Conservation (phyloP, 1,139 yeast genomes). For the Sugiyamaella neomexicana region DNA sequence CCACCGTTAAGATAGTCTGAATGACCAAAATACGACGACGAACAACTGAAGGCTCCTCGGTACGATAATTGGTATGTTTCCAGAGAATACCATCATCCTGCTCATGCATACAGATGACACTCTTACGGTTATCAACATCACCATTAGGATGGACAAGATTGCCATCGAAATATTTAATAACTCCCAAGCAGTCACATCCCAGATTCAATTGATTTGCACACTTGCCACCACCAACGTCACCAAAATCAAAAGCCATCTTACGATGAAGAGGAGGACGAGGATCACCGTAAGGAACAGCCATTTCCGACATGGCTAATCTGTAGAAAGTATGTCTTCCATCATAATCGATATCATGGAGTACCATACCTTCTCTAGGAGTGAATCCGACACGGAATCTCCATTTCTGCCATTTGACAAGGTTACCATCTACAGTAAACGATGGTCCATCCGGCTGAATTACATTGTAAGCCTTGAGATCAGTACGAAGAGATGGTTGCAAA, state of each 20-base stretch:
- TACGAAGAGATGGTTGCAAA: slow-evolving; percentile 41
- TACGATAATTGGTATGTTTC: slow-evolving; percentile 86
- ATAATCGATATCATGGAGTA: slow-evolving; percentile 70
- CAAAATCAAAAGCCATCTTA: slow-evolving; percentile 89
- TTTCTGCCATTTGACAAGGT: slow-evolving; percentile 75
- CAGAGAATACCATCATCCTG: slow-evolving; percentile 80
- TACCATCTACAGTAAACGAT: slow-evolving; percentile 65
- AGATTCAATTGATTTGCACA: slow-evolving; percentile 71
- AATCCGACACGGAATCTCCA: slow-evolving; percentile 82
- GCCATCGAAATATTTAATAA: slow-evolving; percentile 76
- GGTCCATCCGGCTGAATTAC: slow-evolving; percentile 86
- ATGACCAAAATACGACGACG: slow-evolving; percentile 84
- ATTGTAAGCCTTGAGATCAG: slow-evolving; percentile 71
- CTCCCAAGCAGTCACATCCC: slow-evolving; percentile 91
- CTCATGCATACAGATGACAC: slow-evolving; percentile 86
- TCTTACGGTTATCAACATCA: slow-evolving; percentile 63
- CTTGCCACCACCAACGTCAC: slow-evolving; percentile 87
- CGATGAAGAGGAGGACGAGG: slow-evolving; percentile 89
- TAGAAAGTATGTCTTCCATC: slow-evolving; percentile 82
- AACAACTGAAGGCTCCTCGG: slow-evolving; percentile 68
- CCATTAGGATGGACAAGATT: slow-evolving; percentile 61
- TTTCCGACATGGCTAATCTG: slow-evolving; percentile 77
- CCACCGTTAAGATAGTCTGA: slow-evolving; percentile 87
- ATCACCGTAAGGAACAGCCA: slow-evolving; percentile 93
- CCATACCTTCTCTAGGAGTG: slow-evolving; percentile 82